Evolutionary conservation across 2,329 filamentous ascomycete genomes (phyloP).

Genomic region (Colletotrichum lindemuthianum): DNA sequence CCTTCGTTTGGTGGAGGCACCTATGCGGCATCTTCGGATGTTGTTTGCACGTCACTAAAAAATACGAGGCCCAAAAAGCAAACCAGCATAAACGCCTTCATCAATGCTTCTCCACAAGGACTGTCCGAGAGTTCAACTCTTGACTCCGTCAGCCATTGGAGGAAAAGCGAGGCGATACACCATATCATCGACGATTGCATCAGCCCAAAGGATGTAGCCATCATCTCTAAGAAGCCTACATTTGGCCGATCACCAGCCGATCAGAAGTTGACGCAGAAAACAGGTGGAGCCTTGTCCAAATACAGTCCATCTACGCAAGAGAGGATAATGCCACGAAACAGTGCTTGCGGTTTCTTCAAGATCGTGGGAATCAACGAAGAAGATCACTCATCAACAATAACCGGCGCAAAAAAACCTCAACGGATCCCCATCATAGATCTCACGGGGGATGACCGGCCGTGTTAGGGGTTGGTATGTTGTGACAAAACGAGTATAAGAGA

Average conservation of each 20-base stretch:
- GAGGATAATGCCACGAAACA: slow-evolving; percentile 49
- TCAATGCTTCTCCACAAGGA: background rate
- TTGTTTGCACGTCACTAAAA: background rate
- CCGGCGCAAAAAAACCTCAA: background rate
- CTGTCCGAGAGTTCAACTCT: too few relatives aligned
- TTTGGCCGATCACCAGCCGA: too few relatives aligned
- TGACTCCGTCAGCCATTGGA: too few relatives aligned
- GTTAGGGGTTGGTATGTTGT: background rate
- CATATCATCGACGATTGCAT: too few relatives aligned
- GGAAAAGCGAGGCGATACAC: too few relatives aligned
- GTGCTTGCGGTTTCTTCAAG: slow-evolving; percentile 51
- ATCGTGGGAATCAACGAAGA: slow-evolving; percentile 46
- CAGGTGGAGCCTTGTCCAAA: too few relatives aligned
- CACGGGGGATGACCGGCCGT: slow-evolving; percentile 21
- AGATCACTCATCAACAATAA: slow-evolving; percentile 38
- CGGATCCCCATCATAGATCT: slow-evolving; percentile 34
- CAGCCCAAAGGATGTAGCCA: too few relatives aligned
- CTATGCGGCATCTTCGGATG: background rate
- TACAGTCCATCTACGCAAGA: slow-evolving; percentile 40
- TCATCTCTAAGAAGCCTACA: too few relatives aligned
- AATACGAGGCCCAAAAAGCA: slow-evolving; percentile 43
- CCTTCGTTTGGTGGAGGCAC: too few relatives aligned
- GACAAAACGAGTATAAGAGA: too few relatives aligned
- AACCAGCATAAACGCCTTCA: slow-evolving; percentile 36
- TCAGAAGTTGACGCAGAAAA: too few relatives aligned